Percentiles rank a stretch among this genome's conserved stretches.
phyloP scores from a whole-genome alignment of 805 yeast species.

The Torulaspora delbrueckii region DNA sequence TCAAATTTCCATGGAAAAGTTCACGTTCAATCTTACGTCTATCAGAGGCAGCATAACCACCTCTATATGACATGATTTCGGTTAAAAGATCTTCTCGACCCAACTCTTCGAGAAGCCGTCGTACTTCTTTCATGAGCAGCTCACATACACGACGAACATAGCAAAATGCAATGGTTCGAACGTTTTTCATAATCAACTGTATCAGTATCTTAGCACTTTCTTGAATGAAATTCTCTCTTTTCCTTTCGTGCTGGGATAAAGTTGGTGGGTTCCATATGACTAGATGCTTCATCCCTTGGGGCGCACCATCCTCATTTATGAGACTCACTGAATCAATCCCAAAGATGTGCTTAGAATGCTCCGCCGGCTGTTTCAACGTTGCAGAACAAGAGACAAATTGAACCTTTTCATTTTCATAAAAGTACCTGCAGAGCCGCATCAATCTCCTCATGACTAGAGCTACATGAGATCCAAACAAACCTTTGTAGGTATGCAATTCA shows the following conservation, averaged over 20 bases:
- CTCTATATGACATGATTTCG: constrained; percentile 89
- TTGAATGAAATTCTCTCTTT: constrained; percentile 63
- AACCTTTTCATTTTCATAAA: constrained; percentile 41
- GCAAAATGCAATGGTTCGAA: constrained; percentile 86
- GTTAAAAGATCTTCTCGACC: constrained; percentile 44
- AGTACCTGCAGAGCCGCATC: constrained; percentile 45
- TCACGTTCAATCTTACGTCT: constrained; percentile 82
- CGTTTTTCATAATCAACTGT: constrained; percentile 54
- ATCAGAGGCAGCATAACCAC: constrained; percentile 86
- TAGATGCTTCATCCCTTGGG: constrained; percentile 68
- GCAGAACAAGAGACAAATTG: constrained; percentile 91
- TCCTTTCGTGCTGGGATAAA: constrained; percentile 48
- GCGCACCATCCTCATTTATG: constrained; percentile 80
- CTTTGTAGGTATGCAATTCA: constrained; percentile 82
- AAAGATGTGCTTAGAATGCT: constrained; percentile 69
- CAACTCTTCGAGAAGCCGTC: constrained; percentile 46
- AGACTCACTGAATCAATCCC: constrained; percentile 59
- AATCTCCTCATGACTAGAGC: constrained; percentile 78
- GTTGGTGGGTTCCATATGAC: constrained; percentile 84
- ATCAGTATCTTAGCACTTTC: constrained; percentile 76
- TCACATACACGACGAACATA: constrained; percentile 84
- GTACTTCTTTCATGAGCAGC: constrained; percentile 74
- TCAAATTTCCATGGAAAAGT: constrained; percentile 81
- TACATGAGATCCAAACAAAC: constrained; percentile 91
- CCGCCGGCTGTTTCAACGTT: constrained; percentile 68